Percentiles rank a stretch among this genome's conserved stretches.
Conservation (phyloP, 306 rosid genomes). For the Quercus engelmannii region DNA sequence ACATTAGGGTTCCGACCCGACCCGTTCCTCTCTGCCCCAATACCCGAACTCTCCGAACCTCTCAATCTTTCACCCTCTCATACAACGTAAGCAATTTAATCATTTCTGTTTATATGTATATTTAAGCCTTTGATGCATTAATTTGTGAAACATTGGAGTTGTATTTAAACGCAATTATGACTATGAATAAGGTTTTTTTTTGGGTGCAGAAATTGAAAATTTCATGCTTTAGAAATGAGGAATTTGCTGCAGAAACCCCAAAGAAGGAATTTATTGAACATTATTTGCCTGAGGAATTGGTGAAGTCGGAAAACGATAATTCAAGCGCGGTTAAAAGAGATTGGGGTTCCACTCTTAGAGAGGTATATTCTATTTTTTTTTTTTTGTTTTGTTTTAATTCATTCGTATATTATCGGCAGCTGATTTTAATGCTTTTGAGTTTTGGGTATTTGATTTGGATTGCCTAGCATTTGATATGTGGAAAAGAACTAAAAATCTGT, state of each 20-base stretch:
- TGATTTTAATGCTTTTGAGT: not conserved
- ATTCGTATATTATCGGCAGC: not conserved
- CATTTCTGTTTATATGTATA: not conserved
- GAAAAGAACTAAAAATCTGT: not conserved
- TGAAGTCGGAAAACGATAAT: constrained; percentile 44
- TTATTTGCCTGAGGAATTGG: constrained; percentile 45
- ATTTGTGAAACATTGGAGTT: not conserved
- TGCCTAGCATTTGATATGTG: not conserved
- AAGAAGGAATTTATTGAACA: constrained; percentile 45
- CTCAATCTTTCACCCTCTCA: constrained; percentile 37
- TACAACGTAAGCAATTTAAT: constrained; percentile 35
- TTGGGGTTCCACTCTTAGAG: constrained; percentile 34
- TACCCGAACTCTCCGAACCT: constrained; percentile 56
- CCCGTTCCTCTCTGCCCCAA: constrained; percentile 28
- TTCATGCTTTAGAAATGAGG: constrained; percentile 73
- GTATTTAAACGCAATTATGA: not conserved
- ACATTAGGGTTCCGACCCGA: constrained; percentile 39
- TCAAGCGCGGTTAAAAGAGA: constrained; percentile 34
- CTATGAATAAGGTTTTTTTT: not conserved
- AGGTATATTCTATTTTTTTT: constrained; percentile 36
- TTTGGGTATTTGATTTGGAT: not conserved
- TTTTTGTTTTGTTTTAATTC: not conserved
- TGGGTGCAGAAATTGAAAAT: constrained; percentile 62
- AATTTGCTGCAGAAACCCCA: constrained; percentile 53
- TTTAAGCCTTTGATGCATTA: not conserved